A percentile compares a stretch with the other conserved stretches of the same genome.
These are phyloP conservation scores for Balakata baccata DNA, from an alignment of 345 rosid genomes.

Conservation along the genomic window DNA sequence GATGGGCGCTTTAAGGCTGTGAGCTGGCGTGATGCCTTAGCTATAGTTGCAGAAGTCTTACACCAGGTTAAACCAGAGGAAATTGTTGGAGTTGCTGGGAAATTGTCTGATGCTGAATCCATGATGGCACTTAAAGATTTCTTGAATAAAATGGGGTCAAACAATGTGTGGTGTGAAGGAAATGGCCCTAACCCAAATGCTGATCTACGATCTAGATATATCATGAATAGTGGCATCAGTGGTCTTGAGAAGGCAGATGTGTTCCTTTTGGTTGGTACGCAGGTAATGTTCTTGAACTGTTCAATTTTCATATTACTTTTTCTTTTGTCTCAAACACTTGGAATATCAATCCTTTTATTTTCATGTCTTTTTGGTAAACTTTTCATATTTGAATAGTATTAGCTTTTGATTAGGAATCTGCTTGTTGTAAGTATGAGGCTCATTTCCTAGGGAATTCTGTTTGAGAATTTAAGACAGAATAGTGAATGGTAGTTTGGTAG, in stretches of 20 bases:
- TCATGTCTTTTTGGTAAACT: background rate
- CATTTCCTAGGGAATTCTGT: background rate
- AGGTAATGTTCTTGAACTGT: conserved; percentile 39
- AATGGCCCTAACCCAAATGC: conserved; percentile 67
- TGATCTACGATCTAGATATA: conserved; percentile 86
- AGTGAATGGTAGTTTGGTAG: background rate
- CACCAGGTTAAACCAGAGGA: conserved; percentile 80
- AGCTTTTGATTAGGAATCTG: background rate
- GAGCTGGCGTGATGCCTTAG: conserved; percentile 94
- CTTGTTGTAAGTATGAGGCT: background rate
- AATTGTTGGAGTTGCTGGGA: conserved; percentile 86
- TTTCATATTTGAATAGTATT: background rate
- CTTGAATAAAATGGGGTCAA: conserved; percentile 90
- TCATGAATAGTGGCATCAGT: conserved; percentile 80
- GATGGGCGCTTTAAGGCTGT: conserved; percentile 90
- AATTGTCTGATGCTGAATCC: conserved; percentile 94
- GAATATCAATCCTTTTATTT: background rate
- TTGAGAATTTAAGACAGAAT: background rate
- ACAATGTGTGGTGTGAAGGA: conserved; percentile 93
- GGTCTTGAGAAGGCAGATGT: conserved; percentile 93
- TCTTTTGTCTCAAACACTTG: background rate
- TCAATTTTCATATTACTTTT: background rate
- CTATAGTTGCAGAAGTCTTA: conserved; percentile 77
- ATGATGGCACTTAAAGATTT: conserved; percentile 97
- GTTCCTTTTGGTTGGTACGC: conserved; percentile 93